Conservation (phyloP, 2,329 filamentous ascomycete species). For the Diatrype stigma region DNA sequence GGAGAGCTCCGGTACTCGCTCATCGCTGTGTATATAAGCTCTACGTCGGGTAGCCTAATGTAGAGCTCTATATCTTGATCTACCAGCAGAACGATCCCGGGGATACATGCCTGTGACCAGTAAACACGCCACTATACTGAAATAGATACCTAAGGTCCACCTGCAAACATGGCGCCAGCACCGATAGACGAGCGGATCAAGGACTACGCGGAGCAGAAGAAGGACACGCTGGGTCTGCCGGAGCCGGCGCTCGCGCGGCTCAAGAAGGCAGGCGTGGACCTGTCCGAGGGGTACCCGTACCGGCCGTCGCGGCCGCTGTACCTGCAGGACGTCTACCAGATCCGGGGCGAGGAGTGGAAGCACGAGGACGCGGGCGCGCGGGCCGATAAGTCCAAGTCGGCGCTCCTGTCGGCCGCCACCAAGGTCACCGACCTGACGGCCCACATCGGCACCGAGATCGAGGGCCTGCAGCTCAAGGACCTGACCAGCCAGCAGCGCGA, state of each 20-base stretch:
- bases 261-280: conserved; percentile 64
- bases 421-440: conserved; percentile 59
- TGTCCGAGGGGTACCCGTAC: conserved; percentile 68
- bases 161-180: conserved; percentile 43
- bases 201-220: conserved; percentile 58
- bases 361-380: conserved; percentile 59
- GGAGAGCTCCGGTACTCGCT: too few species aligned
- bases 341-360: conserved; percentile 52
- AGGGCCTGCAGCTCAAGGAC: conserved; percentile 59
- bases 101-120: not conserved
- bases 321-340: conserved; percentile 64
- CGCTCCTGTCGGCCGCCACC: conserved; percentile 55
- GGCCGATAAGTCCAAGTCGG: conserved; percentile 61
- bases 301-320: conserved; percentile 63
- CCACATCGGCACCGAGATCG: conserved; percentile 62
- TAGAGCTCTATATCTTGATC: too few species aligned
- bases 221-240: conserved; percentile 62
- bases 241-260: conserved; percentile 52
- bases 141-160: not conserved
- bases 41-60: too few species aligned
- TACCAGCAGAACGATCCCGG: not conserved
- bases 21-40: too few species aligned
- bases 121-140: not conserved
- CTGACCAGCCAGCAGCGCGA: conserved; percentile 56
- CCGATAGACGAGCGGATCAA: conserved; percentile 59